phyloP scores from a whole-genome alignment of 768 basidiomycete genomes.

The Calocera viscosa region DNA sequence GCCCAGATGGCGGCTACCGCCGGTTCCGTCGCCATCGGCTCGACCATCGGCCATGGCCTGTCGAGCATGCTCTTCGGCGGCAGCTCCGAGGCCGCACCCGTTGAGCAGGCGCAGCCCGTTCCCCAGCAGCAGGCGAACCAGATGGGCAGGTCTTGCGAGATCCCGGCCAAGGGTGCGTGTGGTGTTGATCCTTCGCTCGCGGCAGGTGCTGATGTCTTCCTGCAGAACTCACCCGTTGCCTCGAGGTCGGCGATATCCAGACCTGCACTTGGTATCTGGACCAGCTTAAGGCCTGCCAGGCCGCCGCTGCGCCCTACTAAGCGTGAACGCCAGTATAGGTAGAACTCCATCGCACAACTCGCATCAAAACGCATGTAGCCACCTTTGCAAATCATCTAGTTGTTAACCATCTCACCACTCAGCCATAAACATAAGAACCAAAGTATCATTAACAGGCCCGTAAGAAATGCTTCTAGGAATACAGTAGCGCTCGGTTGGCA shows the following conservation, averaged over 20 bases:
- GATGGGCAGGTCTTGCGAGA: conserved; percentile 47
- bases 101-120: conserved; percentile 37
- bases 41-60: conserved; percentile 79
- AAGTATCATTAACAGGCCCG: not conserved
- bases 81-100: conserved; percentile 34
- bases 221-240: conserved; percentile 69
- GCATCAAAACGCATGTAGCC: not conserved
- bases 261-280: conserved; percentile 81
- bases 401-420: not conserved
- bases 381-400: not conserved
- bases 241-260: conserved; percentile 66
- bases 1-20: conserved; percentile 36
- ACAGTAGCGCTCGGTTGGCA: not conserved
- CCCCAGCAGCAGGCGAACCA: conserved; percentile 33
- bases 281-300: conserved; percentile 55
- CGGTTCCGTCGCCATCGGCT: conserved; percentile 79
- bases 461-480: conserved; percentile 4
- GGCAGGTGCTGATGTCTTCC: not conserved
- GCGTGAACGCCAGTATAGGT: not conserved
- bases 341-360: not conserved
- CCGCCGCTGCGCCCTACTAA: conserved; percentile 21
- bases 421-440: not conserved
- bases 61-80: conserved; percentile 84
- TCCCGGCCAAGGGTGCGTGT: conserved; percentile 62
- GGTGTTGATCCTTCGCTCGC: not conserved